Conservation (phyloP, 208 protist species). For the Crithidia bombi region DNA sequence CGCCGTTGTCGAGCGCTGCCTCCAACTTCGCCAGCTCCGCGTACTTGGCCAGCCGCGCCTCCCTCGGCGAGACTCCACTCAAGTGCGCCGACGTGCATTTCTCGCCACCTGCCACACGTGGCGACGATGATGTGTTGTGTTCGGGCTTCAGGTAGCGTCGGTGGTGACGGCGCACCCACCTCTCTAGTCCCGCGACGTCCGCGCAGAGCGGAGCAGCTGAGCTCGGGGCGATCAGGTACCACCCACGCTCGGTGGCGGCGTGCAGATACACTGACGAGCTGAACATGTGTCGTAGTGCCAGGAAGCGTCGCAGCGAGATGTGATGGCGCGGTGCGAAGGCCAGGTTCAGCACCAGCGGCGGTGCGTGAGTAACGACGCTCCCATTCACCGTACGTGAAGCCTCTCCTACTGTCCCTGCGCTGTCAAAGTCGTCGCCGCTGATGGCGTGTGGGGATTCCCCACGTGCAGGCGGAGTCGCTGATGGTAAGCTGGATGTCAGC, state of each 20-base stretch:
- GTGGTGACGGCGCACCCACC: slow-evolving; percentile 59
- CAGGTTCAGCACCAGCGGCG: slow-evolving; percentile 69
- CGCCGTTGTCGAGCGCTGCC: slow-evolving; percentile 22
- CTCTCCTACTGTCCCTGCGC: not conserved
- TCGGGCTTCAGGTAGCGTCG: slow-evolving; percentile 36
- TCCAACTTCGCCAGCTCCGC: slow-evolving; percentile 18
- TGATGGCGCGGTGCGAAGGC: slow-evolving; percentile 40
- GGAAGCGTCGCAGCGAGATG: slow-evolving; percentile 75
- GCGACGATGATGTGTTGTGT: too few relatives aligned
- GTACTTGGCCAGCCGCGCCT: not conserved
- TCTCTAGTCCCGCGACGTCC: slow-evolving; percentile 44
- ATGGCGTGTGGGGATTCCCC: too few relatives aligned
- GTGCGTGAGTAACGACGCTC: slow-evolving; percentile 15
- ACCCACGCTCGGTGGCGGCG: slow-evolving; percentile 56
- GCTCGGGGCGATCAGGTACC: slow-evolving; percentile 72
- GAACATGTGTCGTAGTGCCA: slow-evolving; percentile 76
- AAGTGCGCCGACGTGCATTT: too few relatives aligned
- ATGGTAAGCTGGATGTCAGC: too few relatives aligned
- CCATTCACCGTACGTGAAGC: not conserved
- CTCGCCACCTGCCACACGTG: too few relatives aligned
- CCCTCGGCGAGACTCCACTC: not conserved
- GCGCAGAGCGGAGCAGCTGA: slow-evolving; percentile 39
- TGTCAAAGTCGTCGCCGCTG: not conserved
- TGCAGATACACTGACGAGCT: slow-evolving; percentile 54
- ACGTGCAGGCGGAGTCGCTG: too few relatives aligned